These are phyloP conservation scores for Protoeuglena noctilucae DNA, from an alignment of 139 green algal genomes.

Conservation along the genomic window DNA sequence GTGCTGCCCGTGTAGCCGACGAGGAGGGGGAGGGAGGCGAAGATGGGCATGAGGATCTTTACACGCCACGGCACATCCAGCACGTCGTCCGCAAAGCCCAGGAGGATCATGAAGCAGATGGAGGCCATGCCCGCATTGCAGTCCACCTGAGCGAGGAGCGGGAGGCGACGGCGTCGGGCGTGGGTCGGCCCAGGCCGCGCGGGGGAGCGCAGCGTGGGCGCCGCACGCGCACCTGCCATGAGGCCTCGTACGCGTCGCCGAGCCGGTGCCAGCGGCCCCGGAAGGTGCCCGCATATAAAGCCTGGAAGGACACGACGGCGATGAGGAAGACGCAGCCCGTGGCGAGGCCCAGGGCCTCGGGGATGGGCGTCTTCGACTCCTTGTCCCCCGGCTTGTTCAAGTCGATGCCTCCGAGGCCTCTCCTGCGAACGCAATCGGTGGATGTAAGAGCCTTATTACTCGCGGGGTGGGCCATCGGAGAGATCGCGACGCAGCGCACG, in stretches of 20 bases:
- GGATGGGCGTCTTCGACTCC: too few relatives aligned
- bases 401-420: too few relatives aligned
- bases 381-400: too few relatives aligned
- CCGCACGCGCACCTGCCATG: conserved; percentile 24
- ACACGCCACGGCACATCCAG: conserved; percentile 94
- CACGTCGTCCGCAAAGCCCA: conserved; percentile 97
- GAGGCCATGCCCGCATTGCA: conserved; percentile 92
- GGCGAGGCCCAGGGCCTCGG: conserved; percentile 75
- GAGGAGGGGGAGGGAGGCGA: conserved; percentile 79
- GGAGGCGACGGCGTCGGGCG: conserved; percentile 17
- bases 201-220: conserved; percentile 9
- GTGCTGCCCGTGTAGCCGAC: conserved; percentile 76
- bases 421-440: too few relatives aligned
- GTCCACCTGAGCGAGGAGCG: conserved; percentile 85
- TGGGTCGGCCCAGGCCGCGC: not conserved
- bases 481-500: too few relatives aligned
- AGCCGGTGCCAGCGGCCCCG: conserved; percentile 82
- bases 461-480: too few relatives aligned
- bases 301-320: conserved; percentile 6
- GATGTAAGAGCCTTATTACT: too few relatives aligned
- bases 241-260: conserved; percentile 58
- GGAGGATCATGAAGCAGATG: conserved; percentile 95
- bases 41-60: conserved; percentile 78
- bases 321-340: conserved; percentile 73
- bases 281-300: conserved; percentile 50